Conservation (phyloP, 2,329 filamentous ascomycete genomes). For the Periglandula ipomoeae region DNA sequence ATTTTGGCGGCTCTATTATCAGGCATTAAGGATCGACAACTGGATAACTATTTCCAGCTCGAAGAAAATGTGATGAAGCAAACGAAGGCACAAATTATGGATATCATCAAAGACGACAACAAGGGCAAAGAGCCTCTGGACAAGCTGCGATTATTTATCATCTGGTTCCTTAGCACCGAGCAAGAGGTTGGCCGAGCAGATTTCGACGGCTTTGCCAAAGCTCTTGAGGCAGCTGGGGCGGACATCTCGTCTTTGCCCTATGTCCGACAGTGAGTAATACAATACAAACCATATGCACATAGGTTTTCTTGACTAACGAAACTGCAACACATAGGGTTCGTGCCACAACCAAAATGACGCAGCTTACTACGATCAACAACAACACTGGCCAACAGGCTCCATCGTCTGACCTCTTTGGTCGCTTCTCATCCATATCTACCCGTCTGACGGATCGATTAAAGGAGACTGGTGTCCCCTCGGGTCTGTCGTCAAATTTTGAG, state of each 20-base stretch:
- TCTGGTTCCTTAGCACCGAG: slow-evolving; percentile 94
- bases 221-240: slow-evolving; percentile 64
- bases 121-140: slow-evolving; percentile 81
- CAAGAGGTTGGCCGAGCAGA: slow-evolving; percentile 76
- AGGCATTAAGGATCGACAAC: slow-evolving; percentile 87
- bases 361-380: slow-evolving; percentile 84
- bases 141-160: slow-evolving; percentile 89
- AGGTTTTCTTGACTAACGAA: not conserved
- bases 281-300: not conserved
- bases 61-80: slow-evolving; percentile 92
- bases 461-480: slow-evolving; percentile 69
- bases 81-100: slow-evolving; percentile 78
- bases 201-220: slow-evolving; percentile 78
- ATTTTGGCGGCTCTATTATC: slow-evolving; percentile 68
- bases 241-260: slow-evolving; percentile 76
- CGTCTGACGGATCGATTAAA: slow-evolving; percentile 91
- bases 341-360: slow-evolving; percentile 94
- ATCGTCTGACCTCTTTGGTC: slow-evolving; percentile 77
- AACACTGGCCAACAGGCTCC: slow-evolving; percentile 45
- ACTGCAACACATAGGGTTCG: slow-evolving; percentile 52
- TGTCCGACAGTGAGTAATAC: slow-evolving; percentile 61
- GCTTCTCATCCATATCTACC: slow-evolving; percentile 85
- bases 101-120: slow-evolving; percentile 69
- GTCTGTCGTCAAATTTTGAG: slow-evolving; percentile 72
- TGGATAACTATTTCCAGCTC: slow-evolving; percentile 93